phyloP scores from a whole-genome alignment of 2,329 filamentous ascomycete genomes.

The Beauveria australis region DNA sequence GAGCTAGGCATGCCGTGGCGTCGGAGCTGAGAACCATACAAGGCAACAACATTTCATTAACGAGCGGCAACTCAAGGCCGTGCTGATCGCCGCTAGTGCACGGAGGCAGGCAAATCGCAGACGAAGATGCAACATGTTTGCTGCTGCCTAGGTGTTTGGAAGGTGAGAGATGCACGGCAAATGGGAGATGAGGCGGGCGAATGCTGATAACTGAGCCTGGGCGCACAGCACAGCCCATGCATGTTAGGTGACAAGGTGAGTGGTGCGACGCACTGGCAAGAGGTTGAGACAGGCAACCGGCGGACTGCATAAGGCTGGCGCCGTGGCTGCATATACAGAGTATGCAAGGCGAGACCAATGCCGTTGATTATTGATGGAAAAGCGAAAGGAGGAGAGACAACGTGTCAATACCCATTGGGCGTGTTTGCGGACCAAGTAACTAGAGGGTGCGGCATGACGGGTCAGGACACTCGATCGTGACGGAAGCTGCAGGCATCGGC shows the following conservation, averaged over 20 bases:
- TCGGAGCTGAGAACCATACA: neutral
- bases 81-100: neutral
- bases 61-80: neutral
- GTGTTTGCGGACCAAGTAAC: neutral
- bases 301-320: slow-evolving; percentile 1
- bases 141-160: neutral
- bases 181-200: neutral
- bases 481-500: neutral
- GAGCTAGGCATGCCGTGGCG: neutral
- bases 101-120: neutral
- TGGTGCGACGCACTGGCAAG: neutral
- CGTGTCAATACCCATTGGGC: neutral
- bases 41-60: neutral
- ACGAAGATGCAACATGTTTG: neutral
- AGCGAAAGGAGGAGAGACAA: neutral
- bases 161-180: neutral
- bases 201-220: slow-evolving; percentile 3
- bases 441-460: neutral
- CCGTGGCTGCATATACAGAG: neutral
- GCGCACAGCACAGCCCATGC: neutral
- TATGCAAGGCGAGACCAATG: neutral
- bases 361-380: neutral
- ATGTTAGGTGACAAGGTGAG: neutral
- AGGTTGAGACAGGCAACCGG: neutral
- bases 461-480: neutral